phyloP scores from a whole-genome alignment of 2,329 filamentous ascomycete genomes.

The Xylariaceae sp. region DNA sequence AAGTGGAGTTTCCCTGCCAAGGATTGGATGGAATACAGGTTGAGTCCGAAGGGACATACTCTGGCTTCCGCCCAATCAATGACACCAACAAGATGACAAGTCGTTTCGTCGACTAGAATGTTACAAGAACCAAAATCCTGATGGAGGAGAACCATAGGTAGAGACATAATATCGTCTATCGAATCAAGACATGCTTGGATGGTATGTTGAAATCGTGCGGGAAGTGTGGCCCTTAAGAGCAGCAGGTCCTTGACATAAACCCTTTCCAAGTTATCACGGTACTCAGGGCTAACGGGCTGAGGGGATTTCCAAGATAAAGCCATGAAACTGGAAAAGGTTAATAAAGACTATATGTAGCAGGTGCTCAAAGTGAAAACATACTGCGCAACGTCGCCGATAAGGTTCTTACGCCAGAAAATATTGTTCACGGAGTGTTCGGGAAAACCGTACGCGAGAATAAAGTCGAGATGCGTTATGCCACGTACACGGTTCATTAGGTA shows the following conservation, averaged over 20 bases:
- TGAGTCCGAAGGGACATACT: slow-evolving; percentile 38
- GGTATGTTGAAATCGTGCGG: slow-evolving; percentile 32
- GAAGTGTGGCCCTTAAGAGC: slow-evolving; percentile 31
- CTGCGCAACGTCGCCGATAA: slow-evolving; percentile 33
- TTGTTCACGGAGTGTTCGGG: slow-evolving; percentile 33
- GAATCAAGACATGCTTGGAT: slow-evolving; percentile 30
- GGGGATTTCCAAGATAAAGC: slow-evolving; percentile 36
- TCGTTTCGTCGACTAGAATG: slow-evolving; percentile 35
- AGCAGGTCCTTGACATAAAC: slow-evolving; percentile 27
- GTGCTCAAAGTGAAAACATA: slow-evolving; percentile 11
- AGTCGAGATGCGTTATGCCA: slow-evolving; percentile 35
- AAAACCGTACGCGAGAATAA: slow-evolving; percentile 32
- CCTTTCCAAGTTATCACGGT: slow-evolving; percentile 22
- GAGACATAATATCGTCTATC: slow-evolving; percentile 32
- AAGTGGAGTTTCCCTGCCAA: slow-evolving; percentile 36
- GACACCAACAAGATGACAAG: slow-evolving; percentile 37
- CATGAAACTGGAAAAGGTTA: slow-evolving; percentile 33
- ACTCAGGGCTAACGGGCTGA: slow-evolving; percentile 26
- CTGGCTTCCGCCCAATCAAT: slow-evolving; percentile 41
- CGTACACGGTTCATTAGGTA: slow-evolving; percentile 35
- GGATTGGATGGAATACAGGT: slow-evolving; percentile 33
- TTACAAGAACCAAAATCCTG: slow-evolving; percentile 37
- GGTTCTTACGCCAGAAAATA: slow-evolving; percentile 32
- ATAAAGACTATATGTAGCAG: slow-evolving; percentile 2
- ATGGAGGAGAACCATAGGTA: slow-evolving; percentile 30